Evolutionary conservation across 1,284 basidiomycete genomes (phyloP), one percentile per base, ranked within the genome.

Genomic region (Irpex rosettiformis): DNA sequence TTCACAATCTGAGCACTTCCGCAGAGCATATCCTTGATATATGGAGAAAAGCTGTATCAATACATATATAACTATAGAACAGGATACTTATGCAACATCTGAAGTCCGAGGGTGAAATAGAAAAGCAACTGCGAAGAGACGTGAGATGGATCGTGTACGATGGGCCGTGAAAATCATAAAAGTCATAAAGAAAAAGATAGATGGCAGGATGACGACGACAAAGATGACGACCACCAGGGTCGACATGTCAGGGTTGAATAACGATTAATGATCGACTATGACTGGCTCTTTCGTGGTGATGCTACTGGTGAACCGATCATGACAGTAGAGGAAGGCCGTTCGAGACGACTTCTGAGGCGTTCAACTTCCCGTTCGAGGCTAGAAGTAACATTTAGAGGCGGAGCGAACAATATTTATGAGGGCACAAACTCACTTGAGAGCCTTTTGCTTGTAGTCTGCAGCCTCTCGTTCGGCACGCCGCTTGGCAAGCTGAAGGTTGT

Each of bases 401-500:
- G 6, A 4, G 29, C 18, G n/a, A 4, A 21, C 24, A 4, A 7
- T n/a, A 40, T 22, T 27, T 25, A 4, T 11, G 11, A 10, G 6
- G 33, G 5, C 8, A n/a, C n/a, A n/a, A n/a, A 71, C 84, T 54
- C 66, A 91, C 88, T 79, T 84, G 16, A 91, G 75, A 30, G 84
- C 78, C 61, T 83, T 83, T 72, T 89, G 87, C 70, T 84, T 88
- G 64, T 82, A 82, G 64, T 92, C 89, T 1, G 75, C 80, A 22
- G 86, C 86, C 66, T 92, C 89, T 25, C 89, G 80, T 67, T 91
- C 89, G 43, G 87, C 86, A 53, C 88, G 80, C 52, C 89, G 82
- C 70, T 91, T 91, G 21, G 81, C 83, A 13, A 88, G 78, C 63
- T 88, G 84, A 3, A 91, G 74, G 28, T 82, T 78, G 61, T 77